phyloP scores from a whole-genome alignment of 768 basidiomycete species.

The Candolleomyces aberdarensis region DNA sequence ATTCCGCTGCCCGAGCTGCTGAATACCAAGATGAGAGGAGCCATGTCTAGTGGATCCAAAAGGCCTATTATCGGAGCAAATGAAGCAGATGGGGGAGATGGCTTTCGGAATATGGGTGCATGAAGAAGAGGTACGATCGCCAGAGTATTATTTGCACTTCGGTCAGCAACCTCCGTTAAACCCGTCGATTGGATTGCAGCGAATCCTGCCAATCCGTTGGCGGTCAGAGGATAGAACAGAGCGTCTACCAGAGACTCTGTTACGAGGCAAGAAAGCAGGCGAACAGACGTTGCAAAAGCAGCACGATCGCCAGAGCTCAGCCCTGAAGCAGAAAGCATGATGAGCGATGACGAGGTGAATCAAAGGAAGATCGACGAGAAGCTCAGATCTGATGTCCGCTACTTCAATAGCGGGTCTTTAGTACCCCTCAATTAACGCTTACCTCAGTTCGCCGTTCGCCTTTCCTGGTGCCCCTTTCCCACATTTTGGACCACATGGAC shows the following conservation, averaged over 20 bases:
- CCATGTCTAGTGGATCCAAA: constrained; percentile 55
- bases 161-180: not conserved
- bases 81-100: constrained; percentile 23
- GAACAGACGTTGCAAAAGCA: constrained; percentile 44
- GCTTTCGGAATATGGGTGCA: constrained; percentile 42
- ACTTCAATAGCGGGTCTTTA: too few relatives aligned
- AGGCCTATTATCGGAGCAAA: constrained; percentile 32
- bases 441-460: too few relatives aligned
- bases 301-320: constrained; percentile 36
- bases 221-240: constrained; percentile 40
- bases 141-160: constrained; percentile 32
- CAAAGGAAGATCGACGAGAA: too few relatives aligned
- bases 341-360: too few relatives aligned
- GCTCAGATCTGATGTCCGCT: too few relatives aligned
- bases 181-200: constrained; percentile 35
- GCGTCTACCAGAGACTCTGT: constrained; percentile 53
- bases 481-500: too few relatives aligned
- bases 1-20: not conserved
- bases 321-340: not conserved
- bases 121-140: constrained; percentile 46
- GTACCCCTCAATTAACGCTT: too few relatives aligned
- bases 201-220: constrained; percentile 34
- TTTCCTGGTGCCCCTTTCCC: too few relatives aligned
- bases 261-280: constrained; percentile 55
- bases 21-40: constrained; percentile 37